Conservation (phyloP, 768 basidiomycete species). For the Phylloporus sp. region DNA sequence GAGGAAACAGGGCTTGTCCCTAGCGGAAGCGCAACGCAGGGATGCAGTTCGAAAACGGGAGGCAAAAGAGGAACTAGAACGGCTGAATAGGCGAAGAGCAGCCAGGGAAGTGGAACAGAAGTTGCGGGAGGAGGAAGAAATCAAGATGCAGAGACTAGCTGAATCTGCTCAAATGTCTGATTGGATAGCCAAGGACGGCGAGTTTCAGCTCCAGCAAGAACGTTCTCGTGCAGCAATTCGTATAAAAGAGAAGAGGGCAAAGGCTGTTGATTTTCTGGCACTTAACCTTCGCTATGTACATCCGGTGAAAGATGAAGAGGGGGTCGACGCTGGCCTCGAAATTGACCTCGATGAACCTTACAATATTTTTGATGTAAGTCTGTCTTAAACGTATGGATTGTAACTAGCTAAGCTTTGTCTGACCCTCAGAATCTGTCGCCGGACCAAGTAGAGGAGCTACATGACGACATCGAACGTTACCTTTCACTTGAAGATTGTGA, state of each 20-base stretch:
- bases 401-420: slow-evolving; percentile 1
- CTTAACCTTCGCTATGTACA: slow-evolving; percentile 93
- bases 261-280: slow-evolving; percentile 97
- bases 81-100: slow-evolving; percentile 83
- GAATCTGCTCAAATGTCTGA: slow-evolving; percentile 98
- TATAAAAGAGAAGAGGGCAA: slow-evolving; percentile 93
- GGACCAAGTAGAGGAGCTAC: slow-evolving; percentile 87
- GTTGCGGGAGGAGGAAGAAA: slow-evolving; percentile 88
- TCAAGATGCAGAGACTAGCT: slow-evolving; percentile 79
- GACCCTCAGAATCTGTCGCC: slow-evolving; percentile 68
- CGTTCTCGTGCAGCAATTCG: slow-evolving; percentile 86
- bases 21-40: slow-evolving; percentile 70
- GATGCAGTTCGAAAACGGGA: slow-evolving; percentile 82
- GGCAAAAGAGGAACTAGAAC: slow-evolving; percentile 92
- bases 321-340: slow-evolving; percentile 87
- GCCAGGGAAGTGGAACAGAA: slow-evolving; percentile 88
- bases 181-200: slow-evolving; percentile 95
- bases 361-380: slow-evolving; percentile 87
- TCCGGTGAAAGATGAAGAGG: slow-evolving; percentile 63
- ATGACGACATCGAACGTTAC: slow-evolving; percentile 92
- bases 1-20: slow-evolving; percentile 74
- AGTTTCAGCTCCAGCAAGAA: slow-evolving; percentile 95
- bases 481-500: slow-evolving; percentile 79
- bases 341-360: slow-evolving; percentile 99
- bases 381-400: background rate